These are phyloP conservation scores for Talaromyces stipitatus DNA, from an alignment of 495 filamentous ascomycete species.

Conservation along the genomic window DNA sequence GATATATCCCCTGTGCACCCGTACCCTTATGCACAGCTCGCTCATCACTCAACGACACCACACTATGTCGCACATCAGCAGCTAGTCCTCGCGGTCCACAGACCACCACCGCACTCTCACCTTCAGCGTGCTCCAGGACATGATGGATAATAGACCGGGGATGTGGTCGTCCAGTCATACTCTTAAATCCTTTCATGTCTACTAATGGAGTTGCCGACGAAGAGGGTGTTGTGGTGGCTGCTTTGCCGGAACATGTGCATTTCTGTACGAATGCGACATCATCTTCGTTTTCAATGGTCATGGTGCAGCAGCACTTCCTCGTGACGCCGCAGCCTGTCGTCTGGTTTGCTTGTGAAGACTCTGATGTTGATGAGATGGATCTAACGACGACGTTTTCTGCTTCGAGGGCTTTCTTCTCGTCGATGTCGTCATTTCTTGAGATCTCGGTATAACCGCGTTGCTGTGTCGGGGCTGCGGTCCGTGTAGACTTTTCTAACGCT, in stretches of 20 bases:
- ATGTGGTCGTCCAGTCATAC: slow-evolving; percentile 31
- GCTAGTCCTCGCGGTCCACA: slow-evolving; percentile 68
- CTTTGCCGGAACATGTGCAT: slow-evolving; percentile 23
- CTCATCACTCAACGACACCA: slow-evolving; percentile 71
- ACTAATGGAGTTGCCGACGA: not conserved
- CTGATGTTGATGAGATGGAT: slow-evolving; percentile 11
- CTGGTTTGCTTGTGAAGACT: not conserved
- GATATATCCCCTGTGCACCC: slow-evolving; percentile 68
- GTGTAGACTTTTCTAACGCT: slow-evolving; percentile 14
- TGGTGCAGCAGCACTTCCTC: slow-evolving; percentile 46
- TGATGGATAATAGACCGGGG: slow-evolving; percentile 40
- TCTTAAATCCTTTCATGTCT: slow-evolving; percentile 1
- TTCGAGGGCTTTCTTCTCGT: slow-evolving; percentile 8
- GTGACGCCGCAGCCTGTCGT: slow-evolving; percentile 23
- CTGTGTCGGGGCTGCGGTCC: not conserved
- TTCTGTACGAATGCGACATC: slow-evolving; percentile 16
- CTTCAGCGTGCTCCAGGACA: slow-evolving; percentile 62
- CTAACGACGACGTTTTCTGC: slow-evolving; percentile 16
- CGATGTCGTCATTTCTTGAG: not conserved
- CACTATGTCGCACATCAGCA: slow-evolving; percentile 55
- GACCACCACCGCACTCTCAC: slow-evolving; percentile 77
- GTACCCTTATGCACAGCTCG: slow-evolving; percentile 86
- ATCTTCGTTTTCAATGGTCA: slow-evolving; percentile 42
- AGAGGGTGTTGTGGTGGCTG: not conserved
- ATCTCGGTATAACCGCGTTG: not conserved